phyloP scores from a whole-genome alignment of 2,329 filamentous ascomycete genomes.

The Tothia fuscella region DNA sequence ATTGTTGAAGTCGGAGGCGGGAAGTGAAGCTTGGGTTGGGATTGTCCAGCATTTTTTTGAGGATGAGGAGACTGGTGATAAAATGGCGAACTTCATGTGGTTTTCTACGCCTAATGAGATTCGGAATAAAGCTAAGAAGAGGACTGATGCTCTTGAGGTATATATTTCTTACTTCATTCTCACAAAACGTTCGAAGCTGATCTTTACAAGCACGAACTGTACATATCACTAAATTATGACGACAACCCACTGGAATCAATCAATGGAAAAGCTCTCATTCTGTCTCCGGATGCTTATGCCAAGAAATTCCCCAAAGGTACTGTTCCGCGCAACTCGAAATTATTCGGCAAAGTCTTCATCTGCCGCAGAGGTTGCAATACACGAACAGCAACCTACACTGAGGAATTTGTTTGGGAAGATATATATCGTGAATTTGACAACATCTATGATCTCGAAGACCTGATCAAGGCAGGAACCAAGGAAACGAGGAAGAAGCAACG shows the following conservation, averaged over 20 bases:
- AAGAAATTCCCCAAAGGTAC: conserved; percentile 61
- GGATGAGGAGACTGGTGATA: conserved; percentile 57
- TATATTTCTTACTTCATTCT: conserved; percentile 13
- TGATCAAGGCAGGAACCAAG: conserved; percentile 62
- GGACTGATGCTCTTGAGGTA: conserved; percentile 64
- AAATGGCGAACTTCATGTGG: conserved; percentile 87
- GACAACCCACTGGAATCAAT: conserved; percentile 78
- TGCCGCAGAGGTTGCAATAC: conserved; percentile 85
- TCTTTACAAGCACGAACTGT: conserved; percentile 63
- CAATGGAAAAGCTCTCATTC: conserved; percentile 73
- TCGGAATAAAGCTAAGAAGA: conserved; percentile 68
- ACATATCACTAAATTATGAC: conserved; percentile 80
- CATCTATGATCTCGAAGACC: conserved; percentile 51
- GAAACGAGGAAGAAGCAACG: conserved; percentile 45
- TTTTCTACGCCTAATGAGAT: conserved; percentile 89
- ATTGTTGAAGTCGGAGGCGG: conserved; percentile 78
- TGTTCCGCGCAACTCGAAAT: conserved; percentile 58
- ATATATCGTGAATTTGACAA: conserved; percentile 59
- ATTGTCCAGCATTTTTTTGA: conserved; percentile 75
- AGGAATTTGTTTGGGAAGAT: conserved; percentile 87
- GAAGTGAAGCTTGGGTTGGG: conserved; percentile 85
- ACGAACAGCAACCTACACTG: conserved; percentile 77
- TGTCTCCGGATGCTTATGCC: conserved; percentile 60
- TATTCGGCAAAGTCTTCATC: conserved; percentile 77
- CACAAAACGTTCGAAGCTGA: too few relatives aligned